These are phyloP conservation scores for Suillus discolor DNA, from an alignment of 768 basidiomycete genomes.

Conservation along the genomic window DNA sequence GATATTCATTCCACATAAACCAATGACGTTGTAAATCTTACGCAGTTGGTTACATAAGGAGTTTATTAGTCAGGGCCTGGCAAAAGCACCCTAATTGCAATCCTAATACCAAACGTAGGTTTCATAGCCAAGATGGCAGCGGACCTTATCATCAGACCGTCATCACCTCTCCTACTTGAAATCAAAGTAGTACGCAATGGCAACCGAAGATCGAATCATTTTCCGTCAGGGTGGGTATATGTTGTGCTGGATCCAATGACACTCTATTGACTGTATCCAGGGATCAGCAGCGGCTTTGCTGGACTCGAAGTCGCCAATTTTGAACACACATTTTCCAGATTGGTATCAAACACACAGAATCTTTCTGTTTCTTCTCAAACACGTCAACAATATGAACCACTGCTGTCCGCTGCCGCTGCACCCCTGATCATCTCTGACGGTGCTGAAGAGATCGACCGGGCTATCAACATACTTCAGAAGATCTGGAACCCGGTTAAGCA, in stretches of 20 bases:
- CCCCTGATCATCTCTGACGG: not conserved
- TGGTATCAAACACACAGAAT: not conserved
- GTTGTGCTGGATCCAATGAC: not conserved
- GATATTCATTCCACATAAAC: no score
- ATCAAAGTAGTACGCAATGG: slow-evolving; percentile 18
- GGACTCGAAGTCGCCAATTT: slow-evolving; percentile 3
- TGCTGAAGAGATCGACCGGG: not conserved
- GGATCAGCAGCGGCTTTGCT: slow-evolving; percentile 5
- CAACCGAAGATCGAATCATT: slow-evolving; percentile 19
- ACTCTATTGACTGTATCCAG: not conserved
- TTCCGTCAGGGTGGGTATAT: not conserved
- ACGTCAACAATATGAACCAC: not conserved
- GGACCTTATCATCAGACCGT: not conserved
- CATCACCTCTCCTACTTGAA: not conserved
- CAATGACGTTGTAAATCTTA: no score
- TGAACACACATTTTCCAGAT: slow-evolving; percentile 7
- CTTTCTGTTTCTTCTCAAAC: not conserved
- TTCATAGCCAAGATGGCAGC: not conserved
- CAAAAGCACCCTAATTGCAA: not conserved
- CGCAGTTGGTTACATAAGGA: no score
- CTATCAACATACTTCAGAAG: not conserved
- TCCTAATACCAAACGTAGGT: not conserved
- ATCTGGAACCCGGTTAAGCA: not conserved
- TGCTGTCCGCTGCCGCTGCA: not conserved
- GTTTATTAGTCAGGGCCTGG: not conserved